phyloP scores from a whole-genome alignment of 306 rosid species.

The Rosa lucieae region DNA sequence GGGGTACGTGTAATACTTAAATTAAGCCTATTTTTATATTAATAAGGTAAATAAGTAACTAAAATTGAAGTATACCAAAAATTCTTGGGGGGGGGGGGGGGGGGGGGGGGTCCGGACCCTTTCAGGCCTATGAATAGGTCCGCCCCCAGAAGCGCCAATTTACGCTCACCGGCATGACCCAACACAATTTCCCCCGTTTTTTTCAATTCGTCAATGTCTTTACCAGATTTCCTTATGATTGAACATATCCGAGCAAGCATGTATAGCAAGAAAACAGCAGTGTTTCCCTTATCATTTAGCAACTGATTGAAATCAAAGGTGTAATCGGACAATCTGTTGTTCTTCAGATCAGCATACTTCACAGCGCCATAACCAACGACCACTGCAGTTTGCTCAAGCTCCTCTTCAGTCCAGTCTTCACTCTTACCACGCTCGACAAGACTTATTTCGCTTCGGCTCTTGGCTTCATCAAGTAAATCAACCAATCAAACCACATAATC shows the following conservation, averaged over 20 bases:
- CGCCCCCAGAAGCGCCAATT: constrained; percentile 55
- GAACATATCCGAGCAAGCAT: constrained; percentile 98
- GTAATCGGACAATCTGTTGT: constrained; percentile 83
- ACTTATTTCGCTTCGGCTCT: constrained; percentile 77
- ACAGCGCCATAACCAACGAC: constrained; percentile 94
- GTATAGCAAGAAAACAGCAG: constrained; percentile 89
- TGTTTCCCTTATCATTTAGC: constrained; percentile 95
- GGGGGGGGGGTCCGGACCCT: too few relatives aligned
- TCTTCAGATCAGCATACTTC: constrained; percentile 97
- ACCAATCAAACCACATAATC: constrained; percentile 88
- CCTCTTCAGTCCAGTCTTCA: constrained; percentile 67
- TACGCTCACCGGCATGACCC: constrained; percentile 79
- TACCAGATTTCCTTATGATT: constrained; percentile 88
- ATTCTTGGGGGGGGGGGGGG: too few relatives aligned
- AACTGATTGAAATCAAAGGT: constrained; percentile 90
- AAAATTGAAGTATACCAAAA: too few relatives aligned
- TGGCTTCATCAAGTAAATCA: constrained; percentile 98
- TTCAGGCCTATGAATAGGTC: too few relatives aligned
- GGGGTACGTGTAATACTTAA: too few relatives aligned
- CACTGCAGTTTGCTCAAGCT: constrained; percentile 73
- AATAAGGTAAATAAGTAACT: too few relatives aligned
- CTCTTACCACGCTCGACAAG: constrained; percentile 71
- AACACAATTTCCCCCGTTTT: constrained; percentile 54
- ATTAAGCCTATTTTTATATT: too few relatives aligned
- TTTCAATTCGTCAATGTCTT: constrained; percentile 73